These are phyloP conservation scores for Globisporangium viniferum DNA, from an alignment of 352 stramenopile species.

Conservation along the genomic window DNA sequence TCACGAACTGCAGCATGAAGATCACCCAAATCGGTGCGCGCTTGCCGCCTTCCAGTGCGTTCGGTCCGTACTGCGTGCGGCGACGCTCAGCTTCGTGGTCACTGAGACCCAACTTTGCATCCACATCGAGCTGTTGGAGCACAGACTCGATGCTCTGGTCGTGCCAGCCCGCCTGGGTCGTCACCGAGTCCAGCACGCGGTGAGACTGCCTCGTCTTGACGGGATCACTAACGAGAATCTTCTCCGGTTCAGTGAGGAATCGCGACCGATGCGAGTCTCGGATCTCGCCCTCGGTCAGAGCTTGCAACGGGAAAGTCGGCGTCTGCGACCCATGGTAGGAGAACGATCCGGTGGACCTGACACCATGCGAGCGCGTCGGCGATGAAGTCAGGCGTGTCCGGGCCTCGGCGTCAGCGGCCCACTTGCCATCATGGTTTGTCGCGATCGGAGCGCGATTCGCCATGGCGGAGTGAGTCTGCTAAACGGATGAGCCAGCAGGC, in stretches of 20 bases:
- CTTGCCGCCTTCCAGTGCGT: constrained; percentile 11
- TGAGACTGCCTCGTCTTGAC: constrained; percentile 37
- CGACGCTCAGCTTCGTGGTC: constrained; percentile 24
- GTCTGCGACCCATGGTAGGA: constrained; percentile 14
- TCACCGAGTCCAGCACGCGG: constrained; percentile 30
- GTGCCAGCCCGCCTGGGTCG: constrained; percentile 27
- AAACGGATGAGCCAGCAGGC: background rate
- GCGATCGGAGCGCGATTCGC: constrained; percentile 8
- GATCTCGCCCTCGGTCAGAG: background rate
- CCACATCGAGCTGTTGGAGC: constrained; percentile 29
- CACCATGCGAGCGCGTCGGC: constrained; percentile 12
- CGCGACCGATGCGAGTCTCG: constrained; percentile 22
- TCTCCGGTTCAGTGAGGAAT: constrained; percentile 36
- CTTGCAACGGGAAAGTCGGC: constrained; percentile 10
- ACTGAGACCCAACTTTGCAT: constrained; percentile 23
- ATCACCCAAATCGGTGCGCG: constrained; percentile 32
- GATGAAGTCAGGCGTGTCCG: constrained; percentile 11
- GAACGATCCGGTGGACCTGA: constrained; percentile 13
- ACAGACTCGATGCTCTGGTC: constrained; percentile 24
- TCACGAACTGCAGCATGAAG: constrained; percentile 53
- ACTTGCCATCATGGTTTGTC: constrained; percentile 6
- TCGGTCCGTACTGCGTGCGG: constrained; percentile 20
- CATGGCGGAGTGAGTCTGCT: background rate
- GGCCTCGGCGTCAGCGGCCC: constrained; percentile 10
- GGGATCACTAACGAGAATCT: constrained; percentile 28